Percentiles rank a stretch among this genome's conserved stretches.
These are phyloP conservation scores for Penicillium angulare DNA, from an alignment of 495 filamentous ascomycete genomes.

Conservation along the genomic window DNA sequence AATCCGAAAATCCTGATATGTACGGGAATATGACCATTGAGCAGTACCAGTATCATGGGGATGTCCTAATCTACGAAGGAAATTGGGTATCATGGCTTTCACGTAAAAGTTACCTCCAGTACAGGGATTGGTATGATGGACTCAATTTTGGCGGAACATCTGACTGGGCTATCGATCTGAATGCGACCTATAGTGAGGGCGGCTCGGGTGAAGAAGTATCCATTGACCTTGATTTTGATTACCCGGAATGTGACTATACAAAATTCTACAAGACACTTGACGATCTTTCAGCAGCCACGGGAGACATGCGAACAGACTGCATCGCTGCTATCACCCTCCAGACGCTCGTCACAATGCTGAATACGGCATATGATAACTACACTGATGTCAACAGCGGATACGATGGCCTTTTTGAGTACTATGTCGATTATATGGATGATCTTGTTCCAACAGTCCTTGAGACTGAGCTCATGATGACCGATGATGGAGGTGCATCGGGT, in stretches of 20 bases:
- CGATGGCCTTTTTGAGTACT: neutral
- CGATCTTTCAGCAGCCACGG: too few species aligned
- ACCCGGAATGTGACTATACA: neutral
- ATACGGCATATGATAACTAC: neutral
- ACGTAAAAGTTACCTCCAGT: neutral
- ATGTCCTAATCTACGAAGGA: neutral
- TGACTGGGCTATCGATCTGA: neutral
- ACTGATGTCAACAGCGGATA: neutral
- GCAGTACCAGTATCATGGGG: neutral
- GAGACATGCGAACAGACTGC: neutral
- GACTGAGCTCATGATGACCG: neutral
- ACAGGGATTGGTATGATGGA: neutral
- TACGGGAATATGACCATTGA: neutral
- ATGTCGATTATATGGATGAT: neutral
- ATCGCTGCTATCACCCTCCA: neutral
- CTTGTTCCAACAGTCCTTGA: neutral
- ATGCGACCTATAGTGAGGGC: neutral
- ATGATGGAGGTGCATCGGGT: neutral
- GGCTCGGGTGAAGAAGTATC: neutral
- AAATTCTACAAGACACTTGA: neutral
- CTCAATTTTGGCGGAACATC: neutral
- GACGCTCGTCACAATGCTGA: neutral
- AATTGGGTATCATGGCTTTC: neutral
- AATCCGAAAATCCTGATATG: neutral
- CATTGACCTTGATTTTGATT: neutral